Base-by-base conservation (phyloP, 2,329 filamentous ascomycete genomes). In the Fusarium gaditjirri region DNA sequence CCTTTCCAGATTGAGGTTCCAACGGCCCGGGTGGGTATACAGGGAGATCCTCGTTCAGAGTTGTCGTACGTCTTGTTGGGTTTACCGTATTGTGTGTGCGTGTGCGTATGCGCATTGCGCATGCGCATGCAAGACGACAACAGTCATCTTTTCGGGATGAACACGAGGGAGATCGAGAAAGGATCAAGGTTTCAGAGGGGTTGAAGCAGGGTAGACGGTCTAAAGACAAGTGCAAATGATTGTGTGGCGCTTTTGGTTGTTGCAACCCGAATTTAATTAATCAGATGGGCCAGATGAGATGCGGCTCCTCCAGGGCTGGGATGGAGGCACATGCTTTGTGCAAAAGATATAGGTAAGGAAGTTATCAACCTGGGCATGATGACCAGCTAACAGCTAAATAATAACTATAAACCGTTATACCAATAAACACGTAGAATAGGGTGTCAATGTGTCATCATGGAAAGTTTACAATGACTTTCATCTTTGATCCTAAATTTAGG, bases 11-110 rank as follows among this genome's bases (percentile, higher is more conserved):
- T 65, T 70, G 63, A 75, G 70, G 66, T 75, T 65, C 66, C 70
- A 74, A 64, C 68, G 65, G 58, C 55, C 59, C 61, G 71, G 72
- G 75, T 77, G 74, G 74, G 65, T 62, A 65, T 61, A 54, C 62
- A 71, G 63, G 72, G 67, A 64, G 68, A 73, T 67, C 61, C 70
- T 64, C 62, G 66, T 73, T 54, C 42, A 60, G 59, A 39, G 62
- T 47, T 62, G 71, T 74, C 53, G 46, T 69, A 72, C 60, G 71
- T 72, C 53, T 69, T 31, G 63, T 54, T 69, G 57, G 55, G 60
- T 59, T 50, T 42, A 43, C 35, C 41, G 36, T 36, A 31, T 39
- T 19, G 11, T 59, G 49, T 65, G 42, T 67, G 55, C 57, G 41
- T 64, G 35, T 57, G 58, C 49, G 43, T 36, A 27, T 65, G 50